phyloP scores from a whole-genome alignment of 345 rosid species.

The Eucalyptus melliodora region DNA sequence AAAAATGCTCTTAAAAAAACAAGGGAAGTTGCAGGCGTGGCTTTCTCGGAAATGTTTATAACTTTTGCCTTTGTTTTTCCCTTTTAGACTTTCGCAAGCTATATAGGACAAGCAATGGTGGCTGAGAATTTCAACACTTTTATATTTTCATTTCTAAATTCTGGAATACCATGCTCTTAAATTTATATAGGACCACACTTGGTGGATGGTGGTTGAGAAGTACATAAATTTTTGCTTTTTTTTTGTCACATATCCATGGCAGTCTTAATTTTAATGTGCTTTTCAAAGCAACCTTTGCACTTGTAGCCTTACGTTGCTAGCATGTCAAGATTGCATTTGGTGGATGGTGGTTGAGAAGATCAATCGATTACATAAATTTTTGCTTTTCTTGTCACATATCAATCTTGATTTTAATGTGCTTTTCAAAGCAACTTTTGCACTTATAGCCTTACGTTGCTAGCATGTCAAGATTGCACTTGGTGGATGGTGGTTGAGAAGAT shows the following conservation, averaged over 20 bases:
- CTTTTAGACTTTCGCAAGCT: no score
- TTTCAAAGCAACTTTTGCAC: no score
- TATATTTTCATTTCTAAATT: neutral
- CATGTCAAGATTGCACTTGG: neutral
- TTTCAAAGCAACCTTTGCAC: neutral
- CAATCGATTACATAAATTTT: no score
- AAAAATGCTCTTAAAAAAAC: no score
- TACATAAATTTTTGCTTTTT: neutral
- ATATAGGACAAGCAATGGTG: neutral
- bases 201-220: neutral
- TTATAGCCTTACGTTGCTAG: no score
- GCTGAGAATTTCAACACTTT: neutral
- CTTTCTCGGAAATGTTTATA: no score
- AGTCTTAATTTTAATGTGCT: neutral
- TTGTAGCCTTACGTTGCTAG: neutral
- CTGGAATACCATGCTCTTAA: neutral
- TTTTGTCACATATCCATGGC: neutral
- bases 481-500: neutral
- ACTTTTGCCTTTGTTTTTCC: no score
- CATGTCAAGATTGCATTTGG: neutral
- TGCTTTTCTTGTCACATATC: no score
- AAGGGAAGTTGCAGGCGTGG: no score
- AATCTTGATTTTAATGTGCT: no score
- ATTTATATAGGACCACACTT: neutral
- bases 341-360: no score